Percentiles rank a stretch among this genome's conserved stretches.
Conservation (phyloP, 768 basidiomycete species). For the Phylloporus sp. region DNA sequence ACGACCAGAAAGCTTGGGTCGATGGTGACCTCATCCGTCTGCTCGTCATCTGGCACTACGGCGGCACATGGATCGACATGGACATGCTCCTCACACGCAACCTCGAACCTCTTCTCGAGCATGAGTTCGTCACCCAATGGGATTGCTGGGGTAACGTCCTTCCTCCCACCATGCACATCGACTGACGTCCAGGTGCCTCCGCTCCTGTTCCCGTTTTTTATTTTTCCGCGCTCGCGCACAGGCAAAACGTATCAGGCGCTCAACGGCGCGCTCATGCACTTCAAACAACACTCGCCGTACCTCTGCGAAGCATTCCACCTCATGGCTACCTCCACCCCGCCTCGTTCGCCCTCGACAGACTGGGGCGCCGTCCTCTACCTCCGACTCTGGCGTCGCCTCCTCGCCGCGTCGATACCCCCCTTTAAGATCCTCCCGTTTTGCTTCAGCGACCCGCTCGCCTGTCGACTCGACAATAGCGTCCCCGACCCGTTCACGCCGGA, state of each 20-base stretch:
- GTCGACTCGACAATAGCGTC: conserved; percentile 83
- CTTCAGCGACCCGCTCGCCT: conserved; percentile 87
- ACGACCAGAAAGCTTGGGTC: conserved; percentile 84
- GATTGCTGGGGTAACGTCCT: conserved; percentile 83
- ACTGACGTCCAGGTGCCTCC: conserved; percentile 1
- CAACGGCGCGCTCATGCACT: conserved; percentile 94
- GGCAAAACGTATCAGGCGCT: conserved; percentile 73
- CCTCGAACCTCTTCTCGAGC: conserved; percentile 78
- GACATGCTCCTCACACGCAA: conserved; percentile 88
- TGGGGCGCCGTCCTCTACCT: conserved; percentile 93
- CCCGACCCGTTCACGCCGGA: conserved; percentile 81
- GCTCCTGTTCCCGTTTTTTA: no score
- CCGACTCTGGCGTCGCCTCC: conserved; percentile 82
- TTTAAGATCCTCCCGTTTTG: conserved; percentile 95
- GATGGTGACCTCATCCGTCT: conserved; percentile 92
- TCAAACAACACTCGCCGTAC: conserved; percentile 85
- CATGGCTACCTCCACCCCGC: conserved; percentile 71
- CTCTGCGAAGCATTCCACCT: conserved; percentile 95
- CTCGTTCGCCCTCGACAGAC: conserved; percentile 77
- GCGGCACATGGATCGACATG: conserved; percentile 98
- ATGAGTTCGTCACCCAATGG: conserved; percentile 98
- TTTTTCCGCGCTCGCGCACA: conserved; percentile 22
- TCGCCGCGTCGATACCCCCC: conserved; percentile 67
- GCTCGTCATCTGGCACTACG: conserved; percentile 81
- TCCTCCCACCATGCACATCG: neutral